phyloP scores from a whole-genome alignment of 345 rosid genomes.

The Carallia pectinifolia region DNA sequence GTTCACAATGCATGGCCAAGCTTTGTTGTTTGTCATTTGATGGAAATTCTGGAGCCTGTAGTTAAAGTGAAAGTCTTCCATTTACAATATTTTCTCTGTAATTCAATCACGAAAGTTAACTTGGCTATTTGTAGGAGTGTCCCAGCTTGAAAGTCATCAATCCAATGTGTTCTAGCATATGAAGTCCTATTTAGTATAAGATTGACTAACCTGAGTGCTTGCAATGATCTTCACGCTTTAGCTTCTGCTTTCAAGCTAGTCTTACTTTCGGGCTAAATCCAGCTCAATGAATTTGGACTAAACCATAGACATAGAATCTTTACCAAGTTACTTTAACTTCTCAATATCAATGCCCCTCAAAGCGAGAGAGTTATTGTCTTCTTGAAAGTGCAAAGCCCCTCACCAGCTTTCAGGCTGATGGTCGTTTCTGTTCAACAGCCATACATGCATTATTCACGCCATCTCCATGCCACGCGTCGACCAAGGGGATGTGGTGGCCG shows the following conservation, averaged over 20 bases:
- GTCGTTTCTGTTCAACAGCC: constrained; percentile 48
- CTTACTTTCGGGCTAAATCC: too few relatives aligned
- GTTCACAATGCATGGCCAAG: too few relatives aligned
- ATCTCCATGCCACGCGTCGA: constrained; percentile 93
- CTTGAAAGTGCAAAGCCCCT: not conserved
- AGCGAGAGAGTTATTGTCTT: not conserved
- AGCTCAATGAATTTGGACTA: too few relatives aligned
- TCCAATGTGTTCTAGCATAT: not conserved
- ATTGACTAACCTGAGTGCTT: not conserved
- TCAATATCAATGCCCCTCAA: not conserved
- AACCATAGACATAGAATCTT: not conserved
- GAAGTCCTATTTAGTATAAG: not conserved
- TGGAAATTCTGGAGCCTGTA: too few relatives aligned
- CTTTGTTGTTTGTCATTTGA: too few relatives aligned
- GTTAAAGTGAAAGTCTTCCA: not conserved
- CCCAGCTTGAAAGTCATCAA: not conserved
- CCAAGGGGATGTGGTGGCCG: constrained; percentile 97
- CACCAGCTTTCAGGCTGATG: not conserved
- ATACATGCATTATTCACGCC: constrained; percentile 89
- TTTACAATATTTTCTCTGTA: not conserved
- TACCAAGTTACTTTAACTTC: not conserved
- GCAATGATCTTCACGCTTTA: not conserved
- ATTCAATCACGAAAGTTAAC: not conserved
- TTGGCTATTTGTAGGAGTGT: not conserved
- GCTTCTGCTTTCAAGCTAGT: not conserved